Percentiles rank a stretch among this genome's conserved stretches.
These are phyloP conservation scores for Sophora flavescens DNA, from an alignment of 306 rosid genomes.

Conservation along the genomic window DNA sequence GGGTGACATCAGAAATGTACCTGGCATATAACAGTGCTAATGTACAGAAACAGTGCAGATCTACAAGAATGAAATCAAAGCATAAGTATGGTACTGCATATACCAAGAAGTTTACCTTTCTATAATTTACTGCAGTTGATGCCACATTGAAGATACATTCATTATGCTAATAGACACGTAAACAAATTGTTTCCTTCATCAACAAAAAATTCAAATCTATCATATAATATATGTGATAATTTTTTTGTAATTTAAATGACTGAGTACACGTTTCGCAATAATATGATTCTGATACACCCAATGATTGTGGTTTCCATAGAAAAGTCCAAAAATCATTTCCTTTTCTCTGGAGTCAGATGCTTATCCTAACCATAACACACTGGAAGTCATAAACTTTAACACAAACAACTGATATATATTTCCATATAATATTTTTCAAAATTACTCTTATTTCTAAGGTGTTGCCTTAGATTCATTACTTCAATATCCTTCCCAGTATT, in stretches of 20 bases:
- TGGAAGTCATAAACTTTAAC: neutral
- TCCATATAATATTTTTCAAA: neutral
- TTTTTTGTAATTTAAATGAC: neutral
- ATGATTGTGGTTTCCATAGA: neutral
- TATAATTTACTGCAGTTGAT: neutral
- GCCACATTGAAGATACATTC: neutral
- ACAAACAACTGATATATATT: neutral
- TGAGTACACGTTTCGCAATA: neutral
- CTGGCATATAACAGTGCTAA: slow-evolving; percentile 67
- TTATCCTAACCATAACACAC: slow-evolving; percentile 1
- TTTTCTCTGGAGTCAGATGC: neutral
- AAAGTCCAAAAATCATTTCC: neutral
- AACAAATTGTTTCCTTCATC: neutral
- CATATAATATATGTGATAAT: neutral
- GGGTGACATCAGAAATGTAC: slow-evolving; percentile 42
- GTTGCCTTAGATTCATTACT: neutral
- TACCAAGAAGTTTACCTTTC: slow-evolving; percentile 7
- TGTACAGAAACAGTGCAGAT: slow-evolving; percentile 59
- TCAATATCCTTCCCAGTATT: neutral
- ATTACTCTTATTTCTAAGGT: slow-evolving; percentile 1
- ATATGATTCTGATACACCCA: neutral
- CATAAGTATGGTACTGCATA: slow-evolving; percentile 28
- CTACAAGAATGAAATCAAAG: slow-evolving; percentile 58
- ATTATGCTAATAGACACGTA: neutral
- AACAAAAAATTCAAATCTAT: neutral